phyloP scores from a whole-genome alignment of 129 eudicot genomes.

The Daucus carota region DNA sequence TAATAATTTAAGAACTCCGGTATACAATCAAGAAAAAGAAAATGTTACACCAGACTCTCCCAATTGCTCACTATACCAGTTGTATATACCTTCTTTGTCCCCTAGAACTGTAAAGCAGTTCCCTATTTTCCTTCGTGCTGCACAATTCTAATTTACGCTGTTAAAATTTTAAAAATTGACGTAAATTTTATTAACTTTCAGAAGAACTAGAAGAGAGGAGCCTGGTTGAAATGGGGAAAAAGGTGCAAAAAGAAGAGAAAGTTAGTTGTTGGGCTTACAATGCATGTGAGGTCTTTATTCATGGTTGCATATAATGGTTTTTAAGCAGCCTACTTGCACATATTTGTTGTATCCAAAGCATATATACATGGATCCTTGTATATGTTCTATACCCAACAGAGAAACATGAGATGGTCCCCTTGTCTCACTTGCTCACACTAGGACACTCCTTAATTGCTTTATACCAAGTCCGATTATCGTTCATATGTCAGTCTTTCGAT shows the following conservation, averaged over 20 bases:
- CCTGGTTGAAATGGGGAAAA: not conserved
- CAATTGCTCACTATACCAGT: not conserved
- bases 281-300: not conserved
- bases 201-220: not conserved
- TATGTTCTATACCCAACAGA: not conserved
- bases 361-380: not conserved
- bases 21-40: too few relatives aligned
- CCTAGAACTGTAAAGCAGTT: not conserved
- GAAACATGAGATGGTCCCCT: constrained; percentile 4
- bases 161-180: not conserved
- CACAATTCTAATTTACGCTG: not conserved
- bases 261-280: constrained; percentile 4
- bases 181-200: not conserved
- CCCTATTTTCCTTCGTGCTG: not conserved
- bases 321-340: not conserved
- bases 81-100: not conserved
- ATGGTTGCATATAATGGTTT: not conserved
- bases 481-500: too few relatives aligned
- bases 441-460: too few relatives aligned
- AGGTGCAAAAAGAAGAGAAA: constrained; percentile 3
- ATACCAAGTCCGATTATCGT: too few relatives aligned
- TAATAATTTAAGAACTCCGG: too few relatives aligned
- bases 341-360: not conserved
- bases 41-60: not conserved
- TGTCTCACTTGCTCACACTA: not conserved